A percentile compares a stretch with the other conserved stretches of the same genome.
These are phyloP conservation scores for Pseudogymnoascus destructans DNA, from an alignment of 2,329 filamentous ascomycete genomes.

Conservation along the genomic window DNA sequence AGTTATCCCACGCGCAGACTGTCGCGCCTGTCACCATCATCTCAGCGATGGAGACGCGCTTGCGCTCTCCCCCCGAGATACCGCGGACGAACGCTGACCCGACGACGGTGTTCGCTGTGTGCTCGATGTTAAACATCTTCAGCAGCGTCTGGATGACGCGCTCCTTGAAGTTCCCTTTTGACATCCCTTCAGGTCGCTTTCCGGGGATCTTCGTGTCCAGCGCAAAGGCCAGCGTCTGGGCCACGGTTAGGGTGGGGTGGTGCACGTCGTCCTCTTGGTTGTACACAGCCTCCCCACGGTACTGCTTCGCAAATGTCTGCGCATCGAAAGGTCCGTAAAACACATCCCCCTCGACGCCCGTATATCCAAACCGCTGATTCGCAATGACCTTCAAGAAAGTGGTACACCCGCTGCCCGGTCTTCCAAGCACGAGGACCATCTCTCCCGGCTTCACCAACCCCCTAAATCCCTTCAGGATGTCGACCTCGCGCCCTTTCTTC, in stretches of 20 bases:
- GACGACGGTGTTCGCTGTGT: slow-evolving; percentile 42
- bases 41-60: slow-evolving; percentile 49
- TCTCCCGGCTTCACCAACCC: slow-evolving; percentile 61
- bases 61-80: slow-evolving; percentile 48
- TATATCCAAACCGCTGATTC: slow-evolving; percentile 49
- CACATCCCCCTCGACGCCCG: slow-evolving; percentile 44
- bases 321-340: slow-evolving; percentile 37
- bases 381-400: slow-evolving; percentile 57
- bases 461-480: slow-evolving; percentile 50
- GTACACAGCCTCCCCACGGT: slow-evolving; percentile 44
- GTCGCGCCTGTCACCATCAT: slow-evolving; percentile 21
- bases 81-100: slow-evolving; percentile 47
- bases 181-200: slow-evolving; percentile 31
- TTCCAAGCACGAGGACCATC: slow-evolving; percentile 57
- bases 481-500: slow-evolving; percentile 45
- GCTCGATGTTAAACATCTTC: slow-evolving; percentile 32
- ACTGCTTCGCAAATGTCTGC: slow-evolving; percentile 31
- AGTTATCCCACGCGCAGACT: slow-evolving; percentile 56
- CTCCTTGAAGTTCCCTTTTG: slow-evolving; percentile 33
- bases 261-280: slow-evolving; percentile 40
- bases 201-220: slow-evolving; percentile 48
- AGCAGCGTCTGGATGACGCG: slow-evolving; percentile 37
- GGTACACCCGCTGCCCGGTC: slow-evolving; percentile 57
- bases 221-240: slow-evolving; percentile 40
- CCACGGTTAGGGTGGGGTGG: slow-evolving; percentile 38